A percentile compares a stretch with the other conserved stretches of the same genome.
Conservation (phyloP, 208 protist species). For the Leishmania tarentolae region DNA sequence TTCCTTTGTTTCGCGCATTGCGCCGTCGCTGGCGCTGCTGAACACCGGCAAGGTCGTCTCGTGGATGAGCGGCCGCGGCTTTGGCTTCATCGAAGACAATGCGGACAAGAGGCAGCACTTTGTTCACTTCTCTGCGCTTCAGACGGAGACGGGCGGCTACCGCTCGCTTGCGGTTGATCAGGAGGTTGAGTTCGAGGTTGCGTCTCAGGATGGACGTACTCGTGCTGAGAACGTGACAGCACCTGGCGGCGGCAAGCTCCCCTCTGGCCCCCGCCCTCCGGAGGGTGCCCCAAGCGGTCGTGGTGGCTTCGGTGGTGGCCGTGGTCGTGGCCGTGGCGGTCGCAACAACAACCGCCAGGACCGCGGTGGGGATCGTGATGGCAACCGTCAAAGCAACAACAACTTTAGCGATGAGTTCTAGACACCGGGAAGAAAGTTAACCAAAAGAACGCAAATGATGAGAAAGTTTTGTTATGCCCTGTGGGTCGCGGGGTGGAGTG, state of each 20-base stretch:
- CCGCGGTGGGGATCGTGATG: constrained; percentile 40
- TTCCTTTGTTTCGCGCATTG: constrained; percentile 52
- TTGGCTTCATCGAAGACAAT: constrained; percentile 92
- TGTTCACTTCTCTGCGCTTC: constrained; percentile 90
- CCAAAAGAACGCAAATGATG: neutral
- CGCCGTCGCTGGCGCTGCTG: constrained; percentile 62
- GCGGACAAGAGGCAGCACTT: constrained; percentile 93
- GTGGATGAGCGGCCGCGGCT: constrained; percentile 90
- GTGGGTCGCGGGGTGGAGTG: neutral
- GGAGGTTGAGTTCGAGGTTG: constrained; percentile 92
- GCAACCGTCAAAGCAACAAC: constrained; percentile 49
- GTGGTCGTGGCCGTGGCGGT: constrained; percentile 34
- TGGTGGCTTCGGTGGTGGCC: constrained; percentile 49
- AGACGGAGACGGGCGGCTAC: constrained; percentile 89
- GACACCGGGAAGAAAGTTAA: neutral
- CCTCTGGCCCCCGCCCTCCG: constrained; percentile 78
- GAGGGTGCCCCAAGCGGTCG: constrained; percentile 41
- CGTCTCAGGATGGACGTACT: constrained; percentile 84
- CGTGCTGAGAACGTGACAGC: constrained; percentile 89
- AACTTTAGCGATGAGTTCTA: constrained; percentile 90
- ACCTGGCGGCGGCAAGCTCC: constrained; percentile 79
- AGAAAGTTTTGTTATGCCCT: neutral
- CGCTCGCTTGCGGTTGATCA: constrained; percentile 83
- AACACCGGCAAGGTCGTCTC: constrained; percentile 90
- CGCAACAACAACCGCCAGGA: constrained; percentile 46